A percentile compares a stretch with the other conserved stretches of the same genome.
These are phyloP conservation scores for Leishmania aethiopica DNA, from an alignment of 208 protist species.

Conservation along the genomic window DNA sequence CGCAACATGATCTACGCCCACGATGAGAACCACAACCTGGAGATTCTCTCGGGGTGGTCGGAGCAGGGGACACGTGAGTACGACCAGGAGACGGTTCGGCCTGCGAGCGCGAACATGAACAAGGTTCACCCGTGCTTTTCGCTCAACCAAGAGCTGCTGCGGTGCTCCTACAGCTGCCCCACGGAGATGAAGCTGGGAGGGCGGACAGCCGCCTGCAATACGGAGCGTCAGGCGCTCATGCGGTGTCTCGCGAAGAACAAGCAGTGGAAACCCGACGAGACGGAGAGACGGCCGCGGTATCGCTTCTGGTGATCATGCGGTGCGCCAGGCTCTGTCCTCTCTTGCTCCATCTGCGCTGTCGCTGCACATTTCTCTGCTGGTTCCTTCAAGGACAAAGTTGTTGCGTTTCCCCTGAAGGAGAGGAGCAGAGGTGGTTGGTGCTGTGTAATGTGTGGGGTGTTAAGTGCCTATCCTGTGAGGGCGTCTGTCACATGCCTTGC, in stretches of 20 bases:
- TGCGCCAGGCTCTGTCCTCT: background rate
- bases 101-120: conserved; percentile 41
- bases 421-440: background rate
- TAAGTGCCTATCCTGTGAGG: background rate
- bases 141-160: conserved; percentile 52
- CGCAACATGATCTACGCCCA: conserved; percentile 85
- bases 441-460: background rate
- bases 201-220: conserved; percentile 67
- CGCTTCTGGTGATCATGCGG: conserved; percentile 41
- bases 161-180: conserved; percentile 62
- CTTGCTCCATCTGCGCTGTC: background rate
- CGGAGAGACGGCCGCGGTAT: conserved; percentile 36
- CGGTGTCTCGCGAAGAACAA: conserved; percentile 75
- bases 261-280: conserved; percentile 39
- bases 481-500: conserved; percentile 2
- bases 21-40: conserved; percentile 50
- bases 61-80: conserved; percentile 71
- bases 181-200: conserved; percentile 77
- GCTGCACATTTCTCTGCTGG: background rate
- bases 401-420: background rate
- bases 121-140: conserved; percentile 57
- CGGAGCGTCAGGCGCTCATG: conserved; percentile 66
- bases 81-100: conserved; percentile 69
- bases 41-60: conserved; percentile 77
- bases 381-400: background rate